Base-by-base conservation (phyloP, 148 eudicot species). In the Rhododendron vialii region DNA sequence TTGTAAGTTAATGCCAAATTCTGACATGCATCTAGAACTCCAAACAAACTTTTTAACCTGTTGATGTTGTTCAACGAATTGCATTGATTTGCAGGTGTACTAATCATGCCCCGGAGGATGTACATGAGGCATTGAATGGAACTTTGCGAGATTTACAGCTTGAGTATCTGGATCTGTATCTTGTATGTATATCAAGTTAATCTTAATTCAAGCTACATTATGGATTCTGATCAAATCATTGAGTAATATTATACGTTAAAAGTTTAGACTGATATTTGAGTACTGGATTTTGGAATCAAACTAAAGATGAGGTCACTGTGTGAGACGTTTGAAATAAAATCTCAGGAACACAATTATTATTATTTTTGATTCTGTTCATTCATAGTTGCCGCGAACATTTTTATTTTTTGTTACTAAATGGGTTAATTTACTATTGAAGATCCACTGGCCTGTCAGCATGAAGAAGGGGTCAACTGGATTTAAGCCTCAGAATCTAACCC, bases 381-480 rank as follows among this genome's bases (percentile, higher is more conserved):
- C 33, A 67, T 26, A 11, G 5, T 67, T n/a, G 15, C 69, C 5
- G 73, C 10, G 13, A n/a, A 65, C n/a, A 65, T 65, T 26, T 67
- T 14, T 13, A n/a, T 71, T 28, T 10, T 71, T 71, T 71, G 38
- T 13, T 28, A 30, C 76, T 71, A 30, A 71, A 30, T 65, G 45
- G 11, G 47, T 50, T 65, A 8, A 26, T 17, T 26, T 36, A 14
- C 67, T 51, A 69, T 67, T 88, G 89, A 87, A 94, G 96, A 91
- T 94, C 53, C 96, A 94, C 59, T 94, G 96, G 96, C 96, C 96
- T 33, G 93, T 88, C 26, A 86, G 92, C 53, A 80, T 90, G 90
- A 92, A 89, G 89, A 92, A 90, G 82, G 94, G 92, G 2, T 88
- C 96, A 45, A 86, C 75, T 77, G 95, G 93, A 50, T 89, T 91